Evolutionary conservation across 2,329 filamentous ascomycete genomes (phyloP).

Genomic region (Dactylonectria macrodidyma): DNA sequence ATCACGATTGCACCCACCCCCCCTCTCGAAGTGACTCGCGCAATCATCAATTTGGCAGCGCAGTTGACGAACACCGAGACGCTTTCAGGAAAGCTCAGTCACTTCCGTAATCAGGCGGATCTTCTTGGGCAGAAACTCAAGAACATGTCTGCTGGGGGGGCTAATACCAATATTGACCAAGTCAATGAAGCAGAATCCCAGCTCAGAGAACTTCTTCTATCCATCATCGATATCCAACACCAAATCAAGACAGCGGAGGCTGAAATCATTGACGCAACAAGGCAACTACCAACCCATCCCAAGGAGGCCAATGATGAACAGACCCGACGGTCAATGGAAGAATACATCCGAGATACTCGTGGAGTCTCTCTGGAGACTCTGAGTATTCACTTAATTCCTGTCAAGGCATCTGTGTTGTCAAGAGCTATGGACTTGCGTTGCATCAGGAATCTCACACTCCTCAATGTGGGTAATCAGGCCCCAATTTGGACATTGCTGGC

Average conservation of each 20-base stretch:
- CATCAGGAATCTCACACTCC: conserved; percentile 71
- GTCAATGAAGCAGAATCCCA: conserved; percentile 44
- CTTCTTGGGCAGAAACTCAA: conserved; percentile 51
- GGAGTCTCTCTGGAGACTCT: conserved; percentile 71
- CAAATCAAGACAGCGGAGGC: conserved; percentile 55
- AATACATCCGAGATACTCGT: conserved; percentile 71
- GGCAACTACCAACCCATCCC: conserved; percentile 42
- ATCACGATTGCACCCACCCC: conserved; percentile 8
- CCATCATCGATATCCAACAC: conserved; percentile 52
- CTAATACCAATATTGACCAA: conserved; percentile 45
- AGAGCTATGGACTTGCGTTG: conserved; percentile 70
- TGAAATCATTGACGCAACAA: conserved; percentile 54
- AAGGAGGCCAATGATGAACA: conserved; percentile 33
- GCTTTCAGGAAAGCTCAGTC: conserved; percentile 51
- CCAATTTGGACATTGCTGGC: conserved; percentile 71
- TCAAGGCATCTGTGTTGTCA: conserved; percentile 70
- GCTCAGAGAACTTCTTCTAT: conserved; percentile 49
- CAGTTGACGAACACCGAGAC: conserved; percentile 54
- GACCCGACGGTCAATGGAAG: conserved; percentile 54
- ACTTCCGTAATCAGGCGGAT: conserved; percentile 50
- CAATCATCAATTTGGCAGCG: conserved; percentile 41
- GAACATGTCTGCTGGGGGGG: conserved; percentile 43
- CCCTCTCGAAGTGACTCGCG: conserved; percentile 20
- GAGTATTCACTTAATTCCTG: conserved; percentile 71
- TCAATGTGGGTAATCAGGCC: conserved; percentile 75